Evolutionary conservation across 805 yeast species (phyloP).

Genomic region (Cyberlindnera bimundalis): DNA sequence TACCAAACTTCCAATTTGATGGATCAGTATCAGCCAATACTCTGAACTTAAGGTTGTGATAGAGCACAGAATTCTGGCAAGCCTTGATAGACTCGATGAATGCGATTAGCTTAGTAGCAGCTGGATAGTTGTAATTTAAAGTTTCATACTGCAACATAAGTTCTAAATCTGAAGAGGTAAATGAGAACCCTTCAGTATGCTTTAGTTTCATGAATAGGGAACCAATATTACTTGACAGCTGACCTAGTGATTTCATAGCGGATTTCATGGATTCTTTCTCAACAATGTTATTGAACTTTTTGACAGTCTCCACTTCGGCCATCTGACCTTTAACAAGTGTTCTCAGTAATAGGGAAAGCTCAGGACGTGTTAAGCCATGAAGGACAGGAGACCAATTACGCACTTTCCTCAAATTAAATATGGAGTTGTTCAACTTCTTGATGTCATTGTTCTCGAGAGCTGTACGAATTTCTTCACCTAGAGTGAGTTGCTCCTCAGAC

Average conservation of each 20-base stretch:
- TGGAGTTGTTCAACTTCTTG: not conserved
- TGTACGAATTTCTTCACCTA: conserved; percentile 4
- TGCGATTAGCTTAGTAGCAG: conserved; percentile 11
- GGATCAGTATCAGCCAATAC: conserved; percentile 21
- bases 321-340: conserved; percentile 6
- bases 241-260: not conserved
- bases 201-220: conserved; percentile 4
- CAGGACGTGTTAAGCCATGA: conserved; percentile 10
- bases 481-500: not conserved
- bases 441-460: conserved; percentile 4
- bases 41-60: conserved; percentile 18
- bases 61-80: conserved; percentile 11
- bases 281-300: conserved; percentile 4
- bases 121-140: conserved; percentile 5
- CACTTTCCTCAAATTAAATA: conserved; percentile 1
- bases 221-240: not conserved
- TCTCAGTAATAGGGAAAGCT: conserved; percentile 13
- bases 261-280: conserved; percentile 1
- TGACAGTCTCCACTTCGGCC: not conserved
- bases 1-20: conserved; percentile 12
- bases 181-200: conserved; percentile 4
- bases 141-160: conserved; percentile 2
- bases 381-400: conserved; percentile 5
- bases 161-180: conserved; percentile 11
- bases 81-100: conserved; percentile 3